These are phyloP conservation scores for Nicotiana otophora DNA, from an alignment of 257 asterid species.

Conservation along the genomic window DNA sequence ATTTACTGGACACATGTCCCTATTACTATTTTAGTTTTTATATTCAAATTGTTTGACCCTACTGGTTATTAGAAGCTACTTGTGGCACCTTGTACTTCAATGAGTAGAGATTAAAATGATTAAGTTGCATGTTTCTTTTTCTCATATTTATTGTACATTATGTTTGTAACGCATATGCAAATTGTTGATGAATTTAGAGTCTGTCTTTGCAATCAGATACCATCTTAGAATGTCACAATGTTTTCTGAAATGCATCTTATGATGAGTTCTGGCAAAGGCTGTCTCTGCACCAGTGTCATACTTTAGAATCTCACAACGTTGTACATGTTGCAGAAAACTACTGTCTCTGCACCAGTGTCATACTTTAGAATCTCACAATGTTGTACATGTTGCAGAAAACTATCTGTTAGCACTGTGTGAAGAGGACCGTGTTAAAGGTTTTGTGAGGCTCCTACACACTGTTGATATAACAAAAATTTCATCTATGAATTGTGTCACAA, in stretches of 20 bases:
- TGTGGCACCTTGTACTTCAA: neutral
- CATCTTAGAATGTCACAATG: neutral
- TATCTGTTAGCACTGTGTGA: slow-evolving; percentile 63
- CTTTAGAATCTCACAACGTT: slow-evolving; percentile 4
- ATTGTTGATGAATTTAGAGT: slow-evolving; percentile 6
- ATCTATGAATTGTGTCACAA: slow-evolving; percentile 32
- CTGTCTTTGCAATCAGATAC: neutral
- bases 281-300: neutral
- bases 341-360: neutral
- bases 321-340: slow-evolving; percentile 49
- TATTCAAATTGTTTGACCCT: neutral
- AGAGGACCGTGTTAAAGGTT: slow-evolving; percentile 50
- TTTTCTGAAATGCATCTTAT: neutral
- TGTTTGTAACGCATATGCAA: neutral
- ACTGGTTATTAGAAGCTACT: neutral
- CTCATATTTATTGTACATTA: neutral
- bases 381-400: slow-evolving; percentile 45
- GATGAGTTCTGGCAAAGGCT: neutral
- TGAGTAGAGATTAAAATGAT: neutral
- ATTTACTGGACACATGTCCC: neutral
- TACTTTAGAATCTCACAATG: slow-evolving; percentile 5
- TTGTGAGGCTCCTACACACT: slow-evolving; percentile 47
- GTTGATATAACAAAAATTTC: slow-evolving; percentile 55
- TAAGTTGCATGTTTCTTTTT: slow-evolving; percentile 1
- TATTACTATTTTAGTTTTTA: neutral